These are phyloP conservation scores for Rhynchosporium agropyri DNA, from an alignment of 2,329 filamentous ascomycete species.

Conservation along the genomic window DNA sequence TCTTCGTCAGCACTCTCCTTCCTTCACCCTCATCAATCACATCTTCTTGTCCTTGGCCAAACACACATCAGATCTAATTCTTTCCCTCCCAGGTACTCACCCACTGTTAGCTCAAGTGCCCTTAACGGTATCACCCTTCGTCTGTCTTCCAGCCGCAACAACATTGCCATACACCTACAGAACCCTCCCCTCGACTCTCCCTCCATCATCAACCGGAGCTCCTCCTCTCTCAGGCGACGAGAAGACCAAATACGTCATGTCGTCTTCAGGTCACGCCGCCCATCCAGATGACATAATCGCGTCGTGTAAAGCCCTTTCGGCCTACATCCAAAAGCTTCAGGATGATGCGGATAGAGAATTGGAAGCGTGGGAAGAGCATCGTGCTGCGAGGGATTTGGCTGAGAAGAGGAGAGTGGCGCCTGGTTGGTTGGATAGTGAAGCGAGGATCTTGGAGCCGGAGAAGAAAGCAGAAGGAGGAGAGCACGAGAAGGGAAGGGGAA, in stretches of 20 bases:
- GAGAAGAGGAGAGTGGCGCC: constrained; percentile 81
- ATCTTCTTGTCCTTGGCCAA: background rate
- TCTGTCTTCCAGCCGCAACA: constrained; percentile 84
- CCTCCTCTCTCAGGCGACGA: constrained; percentile 44
- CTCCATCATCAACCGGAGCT: constrained; percentile 66
- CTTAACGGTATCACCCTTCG: constrained; percentile 90
- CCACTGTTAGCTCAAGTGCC: constrained; percentile 90
- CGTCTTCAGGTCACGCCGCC: constrained; percentile 76
- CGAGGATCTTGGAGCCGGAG: constrained; percentile 69
- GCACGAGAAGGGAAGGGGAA: constrained; percentile 20
- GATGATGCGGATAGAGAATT: constrained; percentile 70
- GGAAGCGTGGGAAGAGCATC: constrained; percentile 68
- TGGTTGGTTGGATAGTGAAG: constrained; percentile 78
- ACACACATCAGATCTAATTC: constrained; percentile 6
- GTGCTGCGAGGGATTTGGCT: constrained; percentile 67
- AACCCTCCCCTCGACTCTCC: constrained; percentile 82
- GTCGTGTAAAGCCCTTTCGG: constrained; percentile 77
- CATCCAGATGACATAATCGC: constrained; percentile 84
- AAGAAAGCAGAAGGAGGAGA: constrained; percentile 42
- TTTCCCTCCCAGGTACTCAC: constrained; percentile 63
- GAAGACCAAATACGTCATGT: constrained; percentile 76
- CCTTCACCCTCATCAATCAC: too few species aligned
- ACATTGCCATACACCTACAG: constrained; percentile 97
- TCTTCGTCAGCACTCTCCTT: too few species aligned
- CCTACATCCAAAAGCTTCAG: constrained; percentile 71